Evolutionary conservation across 1,284 basidiomycete genomes (phyloP).

Genomic region (Stygiomarasmius scandens): DNA sequence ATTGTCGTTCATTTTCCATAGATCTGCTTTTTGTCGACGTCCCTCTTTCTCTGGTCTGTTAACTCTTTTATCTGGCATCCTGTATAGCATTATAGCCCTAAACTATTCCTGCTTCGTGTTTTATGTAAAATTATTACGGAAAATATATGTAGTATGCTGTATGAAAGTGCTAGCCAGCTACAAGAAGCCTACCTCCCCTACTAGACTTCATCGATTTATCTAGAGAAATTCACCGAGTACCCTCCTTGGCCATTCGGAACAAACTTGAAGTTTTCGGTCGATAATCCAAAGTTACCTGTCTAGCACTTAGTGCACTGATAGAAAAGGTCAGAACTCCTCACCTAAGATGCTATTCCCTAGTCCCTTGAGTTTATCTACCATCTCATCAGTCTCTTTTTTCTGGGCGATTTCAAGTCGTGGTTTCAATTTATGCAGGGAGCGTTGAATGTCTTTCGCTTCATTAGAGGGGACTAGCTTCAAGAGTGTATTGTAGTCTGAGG

Average conservation of each 20-base stretch:
- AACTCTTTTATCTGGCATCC: background rate
- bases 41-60: background rate
- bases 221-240: conserved; percentile 85
- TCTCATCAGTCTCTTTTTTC: conserved; percentile 89
- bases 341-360: conserved; percentile 92
- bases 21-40: conserved; percentile 11
- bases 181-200: no score
- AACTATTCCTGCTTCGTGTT: conserved; percentile 16
- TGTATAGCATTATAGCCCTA: conserved; percentile 13
- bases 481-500: conserved; percentile 77
- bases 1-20: conserved; percentile 3
- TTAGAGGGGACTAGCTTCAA: conserved; percentile 65
- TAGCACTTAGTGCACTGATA: background rate
- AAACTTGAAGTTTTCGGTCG: conserved; percentile 95
- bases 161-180: background rate
- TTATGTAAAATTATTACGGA: conserved; percentile 13
- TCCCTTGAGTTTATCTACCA: conserved; percentile 91
- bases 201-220: background rate
- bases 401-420: conserved; percentile 75
- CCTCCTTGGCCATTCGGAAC: conserved; percentile 90
- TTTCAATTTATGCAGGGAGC: conserved; percentile 57
- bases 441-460: conserved; percentile 50
- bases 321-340: conserved; percentile 31
- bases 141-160: conserved; percentile 15
- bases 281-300: conserved; percentile 82